Evolutionary conservation across 2,329 filamentous ascomycete species (phyloP).

Genomic region (Colletotrichum endophyticum): DNA sequence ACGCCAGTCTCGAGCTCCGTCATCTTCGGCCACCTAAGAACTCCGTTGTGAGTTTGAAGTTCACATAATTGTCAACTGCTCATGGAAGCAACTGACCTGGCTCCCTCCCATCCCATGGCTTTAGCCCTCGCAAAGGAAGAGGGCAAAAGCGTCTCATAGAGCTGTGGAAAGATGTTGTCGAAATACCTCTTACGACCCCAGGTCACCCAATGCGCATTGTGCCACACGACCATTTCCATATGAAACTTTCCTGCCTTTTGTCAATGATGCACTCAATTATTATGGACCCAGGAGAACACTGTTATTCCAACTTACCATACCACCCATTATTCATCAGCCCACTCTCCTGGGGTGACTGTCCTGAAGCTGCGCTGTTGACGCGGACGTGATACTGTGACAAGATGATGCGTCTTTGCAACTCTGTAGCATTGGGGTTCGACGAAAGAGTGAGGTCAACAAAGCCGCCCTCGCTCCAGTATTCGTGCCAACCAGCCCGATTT

Average conservation of each 20-base stretch:
- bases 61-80: background rate
- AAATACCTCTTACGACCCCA: constrained; percentile 43
- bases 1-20: constrained; percentile 41
- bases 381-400: constrained; percentile 48
- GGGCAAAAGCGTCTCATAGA: constrained; percentile 18
- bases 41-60: background rate
- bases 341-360: constrained; percentile 45
- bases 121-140: constrained; percentile 31
- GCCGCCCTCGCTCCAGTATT: constrained; percentile 43
- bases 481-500: constrained; percentile 32
- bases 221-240: constrained; percentile 49
- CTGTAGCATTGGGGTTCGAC: constrained; percentile 38
- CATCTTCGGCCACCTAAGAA: constrained; percentile 53
- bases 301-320: constrained; percentile 35
- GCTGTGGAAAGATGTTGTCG: constrained; percentile 37
- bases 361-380: constrained; percentile 42
- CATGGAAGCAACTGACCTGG: constrained; percentile 3
- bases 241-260: constrained; percentile 37
- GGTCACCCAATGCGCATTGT: constrained; percentile 42
- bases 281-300: accelerated
- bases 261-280: background rate
- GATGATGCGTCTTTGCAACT: constrained; percentile 48
- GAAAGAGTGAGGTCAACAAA: constrained; percentile 45
- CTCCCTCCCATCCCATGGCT: constrained; percentile 33
- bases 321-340: constrained; percentile 46